Evolutionary conservation across 805 yeast species (phyloP).

Genomic region (Kuraishia hungarica): DNA sequence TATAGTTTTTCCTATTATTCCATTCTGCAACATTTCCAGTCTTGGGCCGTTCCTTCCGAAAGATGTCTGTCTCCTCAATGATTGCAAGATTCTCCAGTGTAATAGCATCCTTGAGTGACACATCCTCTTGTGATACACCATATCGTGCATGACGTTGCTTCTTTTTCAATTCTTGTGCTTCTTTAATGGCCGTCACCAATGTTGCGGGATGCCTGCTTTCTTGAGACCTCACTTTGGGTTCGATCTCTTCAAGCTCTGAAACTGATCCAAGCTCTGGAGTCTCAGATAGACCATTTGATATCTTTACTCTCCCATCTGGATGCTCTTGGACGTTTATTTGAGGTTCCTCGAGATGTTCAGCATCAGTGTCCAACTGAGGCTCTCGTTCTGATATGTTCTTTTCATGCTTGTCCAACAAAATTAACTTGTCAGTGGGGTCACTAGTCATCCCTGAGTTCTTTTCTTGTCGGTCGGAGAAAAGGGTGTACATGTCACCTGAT

Average conservation of each 20-base stretch:
- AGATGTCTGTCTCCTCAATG: neutral
- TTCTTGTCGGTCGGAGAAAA: neutral
- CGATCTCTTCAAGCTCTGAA: neutral
- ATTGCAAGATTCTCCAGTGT: neutral
- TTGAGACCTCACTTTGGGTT: neutral
- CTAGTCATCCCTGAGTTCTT: neutral
- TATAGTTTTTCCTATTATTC: neutral
- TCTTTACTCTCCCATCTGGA: neutral
- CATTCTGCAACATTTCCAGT: no score
- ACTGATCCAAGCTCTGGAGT: neutral
- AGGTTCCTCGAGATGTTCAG: neutral
- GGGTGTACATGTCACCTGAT: neutral
- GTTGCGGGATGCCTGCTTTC: neutral
- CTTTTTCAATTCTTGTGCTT: constrained; percentile 1
- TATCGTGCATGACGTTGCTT: neutral
- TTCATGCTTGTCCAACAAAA: no score
- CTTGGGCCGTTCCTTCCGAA: neutral
- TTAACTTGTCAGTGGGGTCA: neutral
- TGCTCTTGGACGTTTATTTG: neutral
- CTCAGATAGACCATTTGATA: neutral
- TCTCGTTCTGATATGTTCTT: neutral
- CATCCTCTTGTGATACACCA: neutral
- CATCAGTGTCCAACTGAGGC: neutral
- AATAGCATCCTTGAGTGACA: neutral
- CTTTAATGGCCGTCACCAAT: neutral